Evolutionary conservation across 352 stramenopile species (phyloP).

Genomic region (Blastocystis sp.): DNA sequence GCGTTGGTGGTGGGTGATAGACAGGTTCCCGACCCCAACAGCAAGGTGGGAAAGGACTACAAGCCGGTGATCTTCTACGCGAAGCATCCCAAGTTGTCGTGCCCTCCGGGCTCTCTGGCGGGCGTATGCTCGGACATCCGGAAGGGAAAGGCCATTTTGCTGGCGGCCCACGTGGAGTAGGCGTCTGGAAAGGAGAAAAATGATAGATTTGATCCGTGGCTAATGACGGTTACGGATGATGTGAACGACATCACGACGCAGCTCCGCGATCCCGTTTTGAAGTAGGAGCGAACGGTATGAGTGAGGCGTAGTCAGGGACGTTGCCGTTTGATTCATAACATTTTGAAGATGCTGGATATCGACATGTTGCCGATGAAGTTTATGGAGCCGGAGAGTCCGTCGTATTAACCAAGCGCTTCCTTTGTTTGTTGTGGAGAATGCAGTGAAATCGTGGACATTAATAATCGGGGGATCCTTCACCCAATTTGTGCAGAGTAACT

Average conservation of each 20-base stretch:
- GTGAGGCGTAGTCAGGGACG: conserved; percentile 40
- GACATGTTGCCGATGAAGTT: conserved; percentile 56
- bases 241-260: background rate
- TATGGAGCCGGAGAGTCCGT: conserved; percentile 8
- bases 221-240: conserved; percentile 12
- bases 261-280: conserved; percentile 29
- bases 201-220: conserved; percentile 39
- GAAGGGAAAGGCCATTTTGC: conserved; percentile 32
- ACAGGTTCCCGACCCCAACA: conserved; percentile 19
- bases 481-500: no score
- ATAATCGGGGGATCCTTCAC: no score
- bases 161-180: conserved; percentile 32
- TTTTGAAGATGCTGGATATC: conserved; percentile 25
- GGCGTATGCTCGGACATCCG: conserved; percentile 8
- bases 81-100: conserved; percentile 16
- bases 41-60: background rate
- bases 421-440: no score
- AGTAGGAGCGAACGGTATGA: background rate
- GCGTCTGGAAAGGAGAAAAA: background rate
- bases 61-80: conserved; percentile 20
- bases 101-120: conserved; percentile 27
- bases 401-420: background rate
- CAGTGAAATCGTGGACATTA: no score
- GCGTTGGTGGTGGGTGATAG: background rate
- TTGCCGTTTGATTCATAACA: conserved; percentile 46